phyloP scores from a whole-genome alignment of 2,329 filamentous ascomycete genomes.

The Clonostachys sp. region DNA sequence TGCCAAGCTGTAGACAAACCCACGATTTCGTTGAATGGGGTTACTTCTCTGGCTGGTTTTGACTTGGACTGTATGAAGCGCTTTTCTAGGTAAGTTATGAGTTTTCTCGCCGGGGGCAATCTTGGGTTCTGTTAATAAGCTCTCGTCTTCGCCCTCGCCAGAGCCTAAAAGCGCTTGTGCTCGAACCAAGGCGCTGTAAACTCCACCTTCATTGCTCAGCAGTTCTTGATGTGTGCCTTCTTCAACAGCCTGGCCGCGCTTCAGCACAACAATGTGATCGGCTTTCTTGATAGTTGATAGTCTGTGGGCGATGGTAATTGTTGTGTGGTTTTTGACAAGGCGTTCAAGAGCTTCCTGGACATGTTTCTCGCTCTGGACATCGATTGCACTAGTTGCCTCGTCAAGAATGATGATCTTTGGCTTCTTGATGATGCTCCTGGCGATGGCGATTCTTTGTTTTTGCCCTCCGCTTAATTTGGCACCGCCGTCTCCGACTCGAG shows the following conservation, averaged over 20 bases:
- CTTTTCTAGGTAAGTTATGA: no score
- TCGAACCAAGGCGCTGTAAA: no score
- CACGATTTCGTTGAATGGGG: no score
- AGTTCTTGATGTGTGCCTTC: constrained; percentile 45
- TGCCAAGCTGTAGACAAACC: no score
- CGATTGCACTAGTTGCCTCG: constrained; percentile 63
- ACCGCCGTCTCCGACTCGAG: no score
- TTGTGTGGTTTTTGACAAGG: constrained; percentile 37
- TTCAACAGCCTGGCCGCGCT: constrained; percentile 41
- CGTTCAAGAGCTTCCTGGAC: constrained; percentile 59
- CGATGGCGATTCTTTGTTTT: constrained; percentile 68
- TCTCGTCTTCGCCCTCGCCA: no score
- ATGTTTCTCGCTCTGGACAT: constrained; percentile 61
- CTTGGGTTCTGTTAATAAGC: no score
- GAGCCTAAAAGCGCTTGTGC: no score
- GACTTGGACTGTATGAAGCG: no score
- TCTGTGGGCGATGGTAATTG: constrained; percentile 63
- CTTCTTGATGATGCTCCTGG: constrained; percentile 62
- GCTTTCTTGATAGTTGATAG: constrained; percentile 51
- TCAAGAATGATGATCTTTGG: constrained; percentile 66
- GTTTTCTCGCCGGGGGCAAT: no score
- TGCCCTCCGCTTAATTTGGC: constrained; percentile 50
- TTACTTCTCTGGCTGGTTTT: no score
- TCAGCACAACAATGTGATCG: constrained; percentile 59
- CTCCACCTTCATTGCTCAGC: constrained; percentile 17